phyloP scores from a whole-genome alignment of 1,284 basidiomycete genomes.

The Malassezia brasiliensis region DNA sequence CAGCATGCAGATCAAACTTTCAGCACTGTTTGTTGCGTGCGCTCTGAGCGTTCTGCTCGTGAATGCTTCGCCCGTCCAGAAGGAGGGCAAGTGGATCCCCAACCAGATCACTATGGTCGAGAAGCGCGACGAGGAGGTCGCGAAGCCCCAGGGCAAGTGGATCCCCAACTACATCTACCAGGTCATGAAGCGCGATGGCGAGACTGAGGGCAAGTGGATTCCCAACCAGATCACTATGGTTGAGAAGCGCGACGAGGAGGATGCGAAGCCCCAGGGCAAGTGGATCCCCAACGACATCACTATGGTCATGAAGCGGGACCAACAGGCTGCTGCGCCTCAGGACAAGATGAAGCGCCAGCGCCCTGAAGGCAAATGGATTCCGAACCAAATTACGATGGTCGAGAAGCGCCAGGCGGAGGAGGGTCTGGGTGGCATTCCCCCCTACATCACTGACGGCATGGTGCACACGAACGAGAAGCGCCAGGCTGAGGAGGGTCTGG shows the following conservation, averaged over 20 bases:
- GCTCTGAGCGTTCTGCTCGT: background rate
- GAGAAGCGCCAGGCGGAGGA: background rate
- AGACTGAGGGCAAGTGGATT: background rate
- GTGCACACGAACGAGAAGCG: background rate
- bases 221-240: background rate
- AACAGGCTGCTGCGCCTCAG: no score
- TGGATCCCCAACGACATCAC: conserved; percentile 1
- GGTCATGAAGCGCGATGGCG: background rate
- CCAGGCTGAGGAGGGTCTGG: background rate
- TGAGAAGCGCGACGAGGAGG: background rate
- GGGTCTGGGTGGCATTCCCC: background rate
- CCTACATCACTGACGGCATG: background rate
- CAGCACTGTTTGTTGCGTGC: background rate
- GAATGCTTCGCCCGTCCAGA: background rate
- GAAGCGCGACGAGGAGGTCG: background rate
- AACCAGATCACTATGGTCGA: background rate
- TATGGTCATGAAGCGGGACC: background rate
- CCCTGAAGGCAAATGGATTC: background rate
- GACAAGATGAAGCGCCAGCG: background rate
- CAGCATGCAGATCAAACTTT: background rate
- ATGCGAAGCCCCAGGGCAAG: background rate
- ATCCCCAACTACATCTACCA: conserved; percentile 1
- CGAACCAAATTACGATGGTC: no score
- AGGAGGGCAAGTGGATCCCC: conserved; percentile 1
- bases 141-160: conserved; percentile 1